Evolutionary conservation across 306 rosid species (phyloP).

Genomic region (Mucuna pruriens): DNA sequence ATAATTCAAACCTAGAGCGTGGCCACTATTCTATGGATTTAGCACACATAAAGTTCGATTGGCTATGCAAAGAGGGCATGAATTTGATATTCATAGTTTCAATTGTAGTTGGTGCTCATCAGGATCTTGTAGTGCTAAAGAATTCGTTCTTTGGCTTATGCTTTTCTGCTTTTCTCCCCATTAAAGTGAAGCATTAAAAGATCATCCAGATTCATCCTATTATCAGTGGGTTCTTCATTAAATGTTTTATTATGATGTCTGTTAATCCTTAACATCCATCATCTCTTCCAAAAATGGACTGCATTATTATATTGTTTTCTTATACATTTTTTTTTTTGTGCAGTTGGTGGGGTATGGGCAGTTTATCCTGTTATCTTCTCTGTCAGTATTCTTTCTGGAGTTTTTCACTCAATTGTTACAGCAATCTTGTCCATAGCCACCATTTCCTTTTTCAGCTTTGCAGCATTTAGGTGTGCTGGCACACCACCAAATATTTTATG

Average conservation of each 20-base stretch:
- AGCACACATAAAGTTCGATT: too few relatives aligned
- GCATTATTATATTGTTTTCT: slow-evolving; percentile 29
- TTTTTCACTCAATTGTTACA: slow-evolving; percentile 66
- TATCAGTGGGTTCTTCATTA: slow-evolving; percentile 11
- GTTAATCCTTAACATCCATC: not conserved
- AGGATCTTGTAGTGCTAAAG: not conserved
- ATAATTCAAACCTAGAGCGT: too few relatives aligned
- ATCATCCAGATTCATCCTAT: not conserved
- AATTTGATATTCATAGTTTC: not conserved
- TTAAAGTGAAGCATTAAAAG: not conserved
- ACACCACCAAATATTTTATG: slow-evolving; percentile 69
- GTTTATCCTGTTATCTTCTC: slow-evolving; percentile 71
- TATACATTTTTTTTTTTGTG: slow-evolving; percentile 32
- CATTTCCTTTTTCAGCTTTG: slow-evolving; percentile 64
- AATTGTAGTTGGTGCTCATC: not conserved
- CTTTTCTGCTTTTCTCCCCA: not conserved
- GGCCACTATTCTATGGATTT: too few relatives aligned
- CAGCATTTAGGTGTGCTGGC: slow-evolving; percentile 85
- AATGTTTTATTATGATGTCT: slow-evolving; percentile 11
- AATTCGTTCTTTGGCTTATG: not conserved
- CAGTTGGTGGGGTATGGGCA: slow-evolving; percentile 98
- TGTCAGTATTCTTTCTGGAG: slow-evolving; percentile 63
- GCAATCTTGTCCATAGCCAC: slow-evolving; percentile 69
- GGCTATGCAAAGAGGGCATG: not conserved
- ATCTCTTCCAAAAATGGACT: slow-evolving; percentile 7